Percentiles rank a stretch among this genome's conserved stretches.
phyloP scores from a whole-genome alignment of 805 yeast genomes.

The Saturnispora hagleri region DNA sequence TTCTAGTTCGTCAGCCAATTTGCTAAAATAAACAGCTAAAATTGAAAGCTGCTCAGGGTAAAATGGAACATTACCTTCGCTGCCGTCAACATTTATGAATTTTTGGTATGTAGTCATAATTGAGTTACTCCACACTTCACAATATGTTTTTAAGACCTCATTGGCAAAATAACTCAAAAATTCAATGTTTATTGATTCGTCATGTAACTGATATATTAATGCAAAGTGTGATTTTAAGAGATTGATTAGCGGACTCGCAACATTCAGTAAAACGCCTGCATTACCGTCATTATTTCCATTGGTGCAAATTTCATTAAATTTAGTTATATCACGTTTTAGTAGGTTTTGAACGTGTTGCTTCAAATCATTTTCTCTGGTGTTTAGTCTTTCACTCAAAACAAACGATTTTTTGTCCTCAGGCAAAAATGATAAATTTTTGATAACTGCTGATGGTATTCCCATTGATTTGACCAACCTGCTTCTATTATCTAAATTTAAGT shows the following conservation, averaged over 20 bases:
- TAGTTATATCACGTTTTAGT: constrained; percentile 2
- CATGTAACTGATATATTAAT: constrained; percentile 5
- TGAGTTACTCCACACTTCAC: constrained; percentile 3
- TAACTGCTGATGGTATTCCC: constrained; percentile 35
- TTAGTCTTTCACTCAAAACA: constrained; percentile 61
- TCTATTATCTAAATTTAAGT: constrained; percentile 65
- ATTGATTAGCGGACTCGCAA: constrained; percentile 1
- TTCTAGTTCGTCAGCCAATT: constrained; percentile 8
- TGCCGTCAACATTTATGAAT: neutral
- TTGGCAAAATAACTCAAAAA: constrained; percentile 6
- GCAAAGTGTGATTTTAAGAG: constrained; percentile 6
- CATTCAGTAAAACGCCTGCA: neutral
- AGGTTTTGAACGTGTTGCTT: constrained; percentile 4
- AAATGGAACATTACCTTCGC: neutral
- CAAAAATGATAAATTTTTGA: constrained; percentile 42
- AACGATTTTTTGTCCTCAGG: constrained; percentile 57
- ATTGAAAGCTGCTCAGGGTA: constrained; percentile 7
- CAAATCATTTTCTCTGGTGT: constrained; percentile 44
- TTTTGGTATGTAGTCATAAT: constrained; percentile 5
- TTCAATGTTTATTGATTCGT: constrained; percentile 4
- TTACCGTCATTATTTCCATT: neutral
- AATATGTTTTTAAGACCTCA: constrained; percentile 5
- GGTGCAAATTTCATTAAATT: constrained; percentile 3
- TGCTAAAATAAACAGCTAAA: constrained; percentile 6
- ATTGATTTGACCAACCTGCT: constrained; percentile 42